phyloP scores from a whole-genome alignment of 2,329 filamentous ascomycete genomes.

The Botryotinia convoluta region DNA sequence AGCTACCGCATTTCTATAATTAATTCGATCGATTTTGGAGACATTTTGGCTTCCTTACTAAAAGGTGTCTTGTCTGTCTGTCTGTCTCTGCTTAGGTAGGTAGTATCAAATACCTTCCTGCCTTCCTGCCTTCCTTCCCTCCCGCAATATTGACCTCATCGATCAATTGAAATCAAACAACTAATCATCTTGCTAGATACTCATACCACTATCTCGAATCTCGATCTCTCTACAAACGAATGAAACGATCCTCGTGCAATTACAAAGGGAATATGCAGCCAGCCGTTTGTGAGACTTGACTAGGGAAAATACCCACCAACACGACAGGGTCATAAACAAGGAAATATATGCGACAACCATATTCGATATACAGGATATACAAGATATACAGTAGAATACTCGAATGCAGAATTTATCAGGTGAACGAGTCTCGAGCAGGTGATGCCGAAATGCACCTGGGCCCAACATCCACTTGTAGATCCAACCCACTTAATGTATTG shows the following conservation, averaged over 20 bases:
- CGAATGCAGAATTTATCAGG: background rate
- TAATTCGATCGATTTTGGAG: background rate
- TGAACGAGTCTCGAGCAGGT: background rate
- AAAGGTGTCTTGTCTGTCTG: background rate
- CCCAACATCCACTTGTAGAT: background rate
- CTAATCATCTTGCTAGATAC: background rate
- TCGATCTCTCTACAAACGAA: background rate
- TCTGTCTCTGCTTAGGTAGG: background rate
- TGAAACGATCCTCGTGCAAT: background rate
- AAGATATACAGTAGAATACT: background rate
- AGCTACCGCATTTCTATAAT: background rate
- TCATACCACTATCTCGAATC: background rate
- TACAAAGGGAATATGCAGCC: constrained; percentile 7
- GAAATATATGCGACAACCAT: background rate
- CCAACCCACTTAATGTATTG: background rate
- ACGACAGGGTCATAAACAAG: constrained; percentile 3
- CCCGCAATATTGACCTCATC: background rate
- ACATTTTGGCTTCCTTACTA: background rate
- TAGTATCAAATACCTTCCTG: background rate
- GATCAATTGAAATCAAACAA: background rate
- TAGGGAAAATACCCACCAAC: background rate
- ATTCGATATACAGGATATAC: background rate
- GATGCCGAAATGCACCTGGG: background rate
- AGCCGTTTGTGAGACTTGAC: constrained; percentile 6
- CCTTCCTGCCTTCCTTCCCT: background rate